phyloP scores from a whole-genome alignment of 2,329 filamentous ascomycete genomes.

The Sphaceloma murrayae region DNA sequence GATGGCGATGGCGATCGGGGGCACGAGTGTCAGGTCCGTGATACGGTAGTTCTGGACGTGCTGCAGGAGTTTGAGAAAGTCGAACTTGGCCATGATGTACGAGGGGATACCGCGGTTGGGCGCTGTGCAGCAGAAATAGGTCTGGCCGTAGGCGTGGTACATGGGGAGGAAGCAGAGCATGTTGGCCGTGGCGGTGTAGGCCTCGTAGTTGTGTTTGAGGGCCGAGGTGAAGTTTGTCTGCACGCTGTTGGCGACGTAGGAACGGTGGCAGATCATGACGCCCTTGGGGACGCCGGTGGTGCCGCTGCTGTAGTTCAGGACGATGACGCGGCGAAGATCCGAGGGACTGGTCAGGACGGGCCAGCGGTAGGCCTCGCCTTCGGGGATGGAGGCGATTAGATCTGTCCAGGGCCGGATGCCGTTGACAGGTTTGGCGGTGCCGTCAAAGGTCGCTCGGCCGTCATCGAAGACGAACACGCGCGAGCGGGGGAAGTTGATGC shows the following conservation, averaged over 20 bases:
- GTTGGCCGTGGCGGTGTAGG: constrained; percentile 34
- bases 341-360: constrained; percentile 43
- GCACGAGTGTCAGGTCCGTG: constrained; percentile 57
- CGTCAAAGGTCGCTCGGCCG: constrained; percentile 37
- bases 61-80: constrained; percentile 62
- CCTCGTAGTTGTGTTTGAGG: constrained; percentile 42
- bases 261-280: constrained; percentile 68
- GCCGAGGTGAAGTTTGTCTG: constrained; percentile 46
- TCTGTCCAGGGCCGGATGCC: constrained; percentile 54
- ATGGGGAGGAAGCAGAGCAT: constrained; percentile 64
- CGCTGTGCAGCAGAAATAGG: constrained; percentile 54
- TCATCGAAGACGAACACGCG: constrained; percentile 59
- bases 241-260: constrained; percentile 61
- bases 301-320: constrained; percentile 69
- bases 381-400: constrained; percentile 44
- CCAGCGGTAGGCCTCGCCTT: constrained; percentile 56
- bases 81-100: constrained; percentile 71
- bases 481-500: constrained; percentile 45
- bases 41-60: constrained; percentile 60
- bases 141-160: constrained; percentile 50
- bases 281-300: constrained; percentile 74
- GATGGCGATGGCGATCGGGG: constrained; percentile 64
- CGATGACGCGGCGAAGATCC: constrained; percentile 47
- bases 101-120: constrained; percentile 52
- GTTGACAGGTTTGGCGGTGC: constrained; percentile 25